Evolutionary conservation across 495 filamentous ascomycete species (phyloP).

Genomic region (Hypoxylon subgilvum): DNA sequence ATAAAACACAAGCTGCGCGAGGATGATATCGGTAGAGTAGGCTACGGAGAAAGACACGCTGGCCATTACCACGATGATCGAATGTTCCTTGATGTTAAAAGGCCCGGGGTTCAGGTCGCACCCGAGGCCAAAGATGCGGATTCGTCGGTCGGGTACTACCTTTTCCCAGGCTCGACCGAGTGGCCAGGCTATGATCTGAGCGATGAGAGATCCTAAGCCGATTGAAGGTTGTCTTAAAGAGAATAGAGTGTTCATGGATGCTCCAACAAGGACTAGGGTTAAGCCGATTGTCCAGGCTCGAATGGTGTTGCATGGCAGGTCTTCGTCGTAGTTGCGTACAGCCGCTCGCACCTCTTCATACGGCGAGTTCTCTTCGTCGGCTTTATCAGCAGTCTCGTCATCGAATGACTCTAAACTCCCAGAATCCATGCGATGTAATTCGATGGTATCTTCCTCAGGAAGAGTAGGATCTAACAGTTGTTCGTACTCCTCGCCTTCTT

Average conservation of each 20-base stretch:
- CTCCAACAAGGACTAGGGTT: constrained; percentile 67
- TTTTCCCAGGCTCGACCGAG: constrained; percentile 63
- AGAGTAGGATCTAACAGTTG: constrained; percentile 58
- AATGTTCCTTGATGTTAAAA: constrained; percentile 80
- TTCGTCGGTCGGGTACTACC: constrained; percentile 57
- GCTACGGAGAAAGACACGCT: constrained; percentile 65
- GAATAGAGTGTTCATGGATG: constrained; percentile 73
- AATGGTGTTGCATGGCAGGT: constrained; percentile 71
- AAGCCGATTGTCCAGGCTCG: constrained; percentile 77
- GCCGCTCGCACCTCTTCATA: constrained; percentile 73
- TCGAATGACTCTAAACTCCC: constrained; percentile 39
- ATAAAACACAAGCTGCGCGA: constrained; percentile 71
- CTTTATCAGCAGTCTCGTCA: constrained; percentile 42
- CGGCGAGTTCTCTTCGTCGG: constrained; percentile 62
- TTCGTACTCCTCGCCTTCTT: constrained; percentile 52
- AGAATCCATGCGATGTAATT: constrained; percentile 35
- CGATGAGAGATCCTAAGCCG: constrained; percentile 68
- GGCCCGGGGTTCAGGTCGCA: constrained; percentile 71
- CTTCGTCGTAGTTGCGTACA: constrained; percentile 69
- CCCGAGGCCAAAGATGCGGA: constrained; percentile 60
- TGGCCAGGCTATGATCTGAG: constrained; percentile 74
- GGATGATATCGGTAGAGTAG: constrained; percentile 71
- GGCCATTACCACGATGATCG: constrained; percentile 78
- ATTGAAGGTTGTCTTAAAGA: constrained; percentile 70
- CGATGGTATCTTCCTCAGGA: constrained; percentile 47